phyloP scores from a whole-genome alignment of 805 yeast species.

The Lipomyces chichibuensis region DNA sequence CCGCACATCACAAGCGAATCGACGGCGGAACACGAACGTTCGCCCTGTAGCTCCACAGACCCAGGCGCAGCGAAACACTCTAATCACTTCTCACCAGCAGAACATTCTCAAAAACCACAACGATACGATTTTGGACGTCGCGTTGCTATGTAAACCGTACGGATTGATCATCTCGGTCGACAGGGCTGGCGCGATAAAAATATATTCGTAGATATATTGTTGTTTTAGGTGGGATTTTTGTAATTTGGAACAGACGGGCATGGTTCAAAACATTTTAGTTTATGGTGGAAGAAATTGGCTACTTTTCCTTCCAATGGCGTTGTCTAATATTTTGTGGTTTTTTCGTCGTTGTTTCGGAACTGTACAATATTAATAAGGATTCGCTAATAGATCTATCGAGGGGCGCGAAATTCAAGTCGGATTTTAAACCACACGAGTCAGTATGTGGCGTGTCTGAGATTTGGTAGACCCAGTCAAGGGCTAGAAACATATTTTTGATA shows the following conservation, averaged over 20 bases:
- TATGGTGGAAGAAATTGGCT: not conserved
- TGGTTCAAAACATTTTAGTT: not conserved
- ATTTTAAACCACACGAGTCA: too few relatives aligned
- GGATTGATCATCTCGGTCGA: slow-evolving; percentile 69
- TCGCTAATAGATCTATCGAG: too few relatives aligned
- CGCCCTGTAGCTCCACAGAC: slow-evolving; percentile 8
- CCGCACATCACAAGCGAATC: slow-evolving; percentile 10
- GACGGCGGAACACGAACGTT: slow-evolving; percentile 19
- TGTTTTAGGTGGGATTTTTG: not conserved
- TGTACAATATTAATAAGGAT: not conserved
- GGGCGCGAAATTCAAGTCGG: too few relatives aligned
- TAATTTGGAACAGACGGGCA: not conserved
- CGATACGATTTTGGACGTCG: slow-evolving; percentile 57
- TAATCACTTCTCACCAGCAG: slow-evolving; percentile 51
- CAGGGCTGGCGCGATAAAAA: slow-evolving; percentile 64
- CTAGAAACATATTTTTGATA: too few relatives aligned
- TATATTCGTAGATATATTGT: slow-evolving; percentile 46
- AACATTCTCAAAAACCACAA: slow-evolving; percentile 52
- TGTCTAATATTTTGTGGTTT: not conserved
- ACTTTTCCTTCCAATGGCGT: not conserved
- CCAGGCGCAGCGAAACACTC: slow-evolving; percentile 42
- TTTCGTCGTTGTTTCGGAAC: not conserved
- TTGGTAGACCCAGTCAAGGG: too few relatives aligned
- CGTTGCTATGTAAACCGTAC: slow-evolving; percentile 53
- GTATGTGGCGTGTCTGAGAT: too few relatives aligned